phyloP scores from a whole-genome alignment of 345 rosid species.

The Jatropha curcas region DNA sequence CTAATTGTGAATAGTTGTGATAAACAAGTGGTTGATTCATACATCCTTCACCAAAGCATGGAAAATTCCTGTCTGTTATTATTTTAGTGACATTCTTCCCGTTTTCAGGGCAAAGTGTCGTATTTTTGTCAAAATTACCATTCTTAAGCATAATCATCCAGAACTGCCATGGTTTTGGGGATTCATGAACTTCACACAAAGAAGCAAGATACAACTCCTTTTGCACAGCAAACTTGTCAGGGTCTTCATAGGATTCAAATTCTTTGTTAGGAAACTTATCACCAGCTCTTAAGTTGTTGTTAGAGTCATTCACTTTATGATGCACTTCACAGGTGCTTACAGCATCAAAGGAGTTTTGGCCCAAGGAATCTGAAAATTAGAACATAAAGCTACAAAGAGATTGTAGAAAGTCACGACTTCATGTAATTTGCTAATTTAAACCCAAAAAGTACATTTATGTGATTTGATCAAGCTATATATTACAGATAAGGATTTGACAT shows the following conservation, averaged over 20 bases:
- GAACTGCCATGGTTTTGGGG: slow-evolving; percentile 31
- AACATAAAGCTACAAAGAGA: slow-evolving; percentile 13
- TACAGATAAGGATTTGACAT: neutral
- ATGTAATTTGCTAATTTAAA: slow-evolving; percentile 5
- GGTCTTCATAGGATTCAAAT: slow-evolving; percentile 37
- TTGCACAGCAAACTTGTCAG: slow-evolving; percentile 30
- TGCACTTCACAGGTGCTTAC: slow-evolving; percentile 40
- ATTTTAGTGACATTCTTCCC: slow-evolving; percentile 25
- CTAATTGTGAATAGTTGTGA: slow-evolving; percentile 19
- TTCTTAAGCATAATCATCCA: slow-evolving; percentile 36
- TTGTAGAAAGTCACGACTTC: neutral
- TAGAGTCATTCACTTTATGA: slow-evolving; percentile 25
- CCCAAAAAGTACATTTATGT: neutral
- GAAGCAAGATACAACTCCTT: slow-evolving; percentile 32
- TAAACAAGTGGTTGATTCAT: slow-evolving; percentile 33
- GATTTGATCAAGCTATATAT: neutral
- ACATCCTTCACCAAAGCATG: slow-evolving; percentile 32
- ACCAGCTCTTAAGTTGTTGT: slow-evolving; percentile 28
- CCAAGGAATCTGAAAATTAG: slow-evolving; percentile 30
- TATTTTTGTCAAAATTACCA: slow-evolving; percentile 27
- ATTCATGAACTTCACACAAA: slow-evolving; percentile 22
- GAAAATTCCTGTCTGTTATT: slow-evolving; percentile 21
- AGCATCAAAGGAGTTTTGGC: slow-evolving; percentile 14
- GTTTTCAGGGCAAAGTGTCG: slow-evolving; percentile 31
- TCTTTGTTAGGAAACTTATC: slow-evolving; percentile 47